Evolutionary conservation across 257 asterid species (phyloP), one percentile per base, ranked within the genome.

Genomic region (Galeopsis tetrahit): DNA sequence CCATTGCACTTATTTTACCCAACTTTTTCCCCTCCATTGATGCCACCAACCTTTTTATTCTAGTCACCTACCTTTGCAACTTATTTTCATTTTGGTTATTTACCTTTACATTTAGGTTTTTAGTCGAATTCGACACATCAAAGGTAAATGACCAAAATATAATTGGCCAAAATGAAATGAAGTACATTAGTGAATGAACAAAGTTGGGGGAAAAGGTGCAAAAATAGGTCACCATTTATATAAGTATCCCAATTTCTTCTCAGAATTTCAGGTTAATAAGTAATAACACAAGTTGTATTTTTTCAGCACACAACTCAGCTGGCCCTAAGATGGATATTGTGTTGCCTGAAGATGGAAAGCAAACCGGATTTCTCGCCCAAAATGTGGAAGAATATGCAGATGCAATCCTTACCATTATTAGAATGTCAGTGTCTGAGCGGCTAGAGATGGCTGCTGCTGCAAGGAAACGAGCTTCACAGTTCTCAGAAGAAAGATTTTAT

Each of bases 301-400:
- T 57, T 21, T 60, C 90, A 92, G 99, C 99, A 21, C 96, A 95
- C 82, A 90, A 86, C 63, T 95, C 96, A 36, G 99, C 98, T 57
- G 99, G 98, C 39, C 98, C 98, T 15, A 90, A 66, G 86, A 81
- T 95, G 98, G 99, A 92, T 81, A 88, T 95, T 64, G 95, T 95
- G 68, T 74, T 86, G 35, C 82, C 84, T 17, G 96, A 95, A 87
- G 96, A 87, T 60, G 96, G 94, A 57, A 84, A 69, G 51, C 84
- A 80, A 72, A 95, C 98, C n/a, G 98, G 99, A 48, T 90, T 83
- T 74, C 92, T 95, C 1, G 96, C 98, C 10, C 77, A 85, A 71
- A 79, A 70, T 46, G 82, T 84, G 70, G 84, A 88, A 79, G 97
- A 90, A 72, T 95, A 87, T 66, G 92, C 97, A 44, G 91, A 89